phyloP scores from a whole-genome alignment of 163 green algal species.

The Scenedesmus sp. region DNA sequence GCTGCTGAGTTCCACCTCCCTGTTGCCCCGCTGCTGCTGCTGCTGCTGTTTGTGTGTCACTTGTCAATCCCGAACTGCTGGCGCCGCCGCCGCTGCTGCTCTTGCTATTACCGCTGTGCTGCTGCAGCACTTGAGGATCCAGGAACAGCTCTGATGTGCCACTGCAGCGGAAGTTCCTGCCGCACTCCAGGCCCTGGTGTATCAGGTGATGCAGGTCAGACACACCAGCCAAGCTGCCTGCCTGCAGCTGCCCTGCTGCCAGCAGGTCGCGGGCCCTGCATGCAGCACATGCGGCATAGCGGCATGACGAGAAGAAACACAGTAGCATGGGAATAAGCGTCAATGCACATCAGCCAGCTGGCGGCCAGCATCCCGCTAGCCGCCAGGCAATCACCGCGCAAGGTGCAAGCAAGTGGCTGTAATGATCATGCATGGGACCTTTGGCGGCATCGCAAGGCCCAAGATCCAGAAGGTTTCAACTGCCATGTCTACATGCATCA shows the following conservation, averaged over 20 bases:
- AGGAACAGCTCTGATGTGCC: not conserved
- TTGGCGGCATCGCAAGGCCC: too few species aligned
- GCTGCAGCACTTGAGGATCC: not conserved
- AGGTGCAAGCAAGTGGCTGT: too few species aligned
- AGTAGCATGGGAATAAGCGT: too few species aligned
- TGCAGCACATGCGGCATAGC: too few species aligned
- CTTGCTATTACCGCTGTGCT: not conserved
- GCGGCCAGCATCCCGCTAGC: too few species aligned
- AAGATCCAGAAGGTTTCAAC: too few species aligned
- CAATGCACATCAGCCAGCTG: too few species aligned
- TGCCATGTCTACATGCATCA: too few species aligned
- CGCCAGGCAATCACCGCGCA: too few species aligned
- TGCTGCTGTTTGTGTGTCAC: not conserved
- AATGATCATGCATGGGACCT: too few species aligned
- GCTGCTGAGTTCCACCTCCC: not conserved
- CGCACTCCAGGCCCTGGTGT: not conserved
- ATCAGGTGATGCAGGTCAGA: slow-evolving; percentile 9
- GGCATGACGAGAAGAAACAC: too few species aligned
- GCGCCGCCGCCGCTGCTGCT: not conserved
- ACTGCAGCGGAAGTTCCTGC: not conserved
- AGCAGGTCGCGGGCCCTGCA: not conserved
- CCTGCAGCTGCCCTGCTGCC: slow-evolving; percentile 8
- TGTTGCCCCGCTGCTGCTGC: not conserved
- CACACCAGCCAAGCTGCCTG: not conserved
- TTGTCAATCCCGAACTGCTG: not conserved